Evolutionary conservation across 768 basidiomycete species (phyloP).

Genomic region (Xerocomellus dryophilus): DNA sequence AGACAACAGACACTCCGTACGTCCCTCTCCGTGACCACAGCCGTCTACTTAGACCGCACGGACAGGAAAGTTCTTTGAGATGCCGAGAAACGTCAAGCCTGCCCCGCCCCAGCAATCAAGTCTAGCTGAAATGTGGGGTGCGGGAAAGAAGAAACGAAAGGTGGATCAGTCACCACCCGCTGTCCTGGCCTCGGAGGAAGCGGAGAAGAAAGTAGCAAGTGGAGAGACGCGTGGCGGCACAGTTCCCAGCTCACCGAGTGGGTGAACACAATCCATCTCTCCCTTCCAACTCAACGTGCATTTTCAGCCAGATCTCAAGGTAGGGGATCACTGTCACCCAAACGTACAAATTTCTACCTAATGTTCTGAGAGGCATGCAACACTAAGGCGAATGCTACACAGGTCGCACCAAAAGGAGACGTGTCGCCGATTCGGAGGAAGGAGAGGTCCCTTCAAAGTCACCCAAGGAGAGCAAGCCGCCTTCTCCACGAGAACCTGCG

Average conservation of each 20-base stretch:
- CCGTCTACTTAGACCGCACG: background rate
- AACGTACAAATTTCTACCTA: constrained; percentile 13
- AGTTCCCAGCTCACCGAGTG: constrained; percentile 7
- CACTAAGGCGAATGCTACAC: constrained; percentile 5
- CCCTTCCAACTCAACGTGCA: constrained; percentile 1
- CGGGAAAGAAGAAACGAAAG: constrained; percentile 41
- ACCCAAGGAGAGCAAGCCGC: background rate
- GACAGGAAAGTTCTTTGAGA: constrained; percentile 70
- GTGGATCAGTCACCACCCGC: constrained; percentile 19
- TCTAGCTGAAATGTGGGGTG: constrained; percentile 71
- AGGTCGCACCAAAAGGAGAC: constrained; percentile 48
- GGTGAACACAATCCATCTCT: constrained; percentile 1
- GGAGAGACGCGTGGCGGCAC: constrained; percentile 5
- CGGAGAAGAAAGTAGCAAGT: constrained; percentile 23
- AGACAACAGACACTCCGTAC: constrained; percentile 74
- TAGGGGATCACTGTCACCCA: constrained; percentile 27
- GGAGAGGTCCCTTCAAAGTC: constrained; percentile 29
- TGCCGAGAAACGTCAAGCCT: constrained; percentile 65
- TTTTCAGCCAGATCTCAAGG: constrained; percentile 38
- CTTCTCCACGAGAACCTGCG: background rate
- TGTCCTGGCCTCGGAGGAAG: constrained; percentile 23
- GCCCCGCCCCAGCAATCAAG: constrained; percentile 76
- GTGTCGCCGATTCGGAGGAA: constrained; percentile 54
- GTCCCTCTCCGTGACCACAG: constrained; percentile 2
- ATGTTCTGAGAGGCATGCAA: background rate